phyloP scores from a whole-genome alignment of 140 eudicot species.

The Artemisia princeps region DNA sequence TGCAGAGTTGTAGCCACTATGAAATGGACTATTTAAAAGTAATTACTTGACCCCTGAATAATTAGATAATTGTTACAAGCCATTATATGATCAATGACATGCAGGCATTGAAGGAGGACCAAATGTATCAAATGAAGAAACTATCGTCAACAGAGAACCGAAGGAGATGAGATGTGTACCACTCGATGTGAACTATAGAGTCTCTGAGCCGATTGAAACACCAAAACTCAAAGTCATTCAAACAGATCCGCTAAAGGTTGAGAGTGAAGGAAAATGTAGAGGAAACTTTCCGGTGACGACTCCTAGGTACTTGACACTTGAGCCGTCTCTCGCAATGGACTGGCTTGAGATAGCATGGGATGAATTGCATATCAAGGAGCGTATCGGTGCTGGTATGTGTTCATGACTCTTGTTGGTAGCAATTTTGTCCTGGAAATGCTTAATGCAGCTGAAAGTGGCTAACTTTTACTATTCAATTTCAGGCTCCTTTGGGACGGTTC shows the following conservation, averaged over 20 bases:
- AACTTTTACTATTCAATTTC: slow-evolving; percentile 21
- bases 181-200: slow-evolving; percentile 22
- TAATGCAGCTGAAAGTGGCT: slow-evolving; percentile 1
- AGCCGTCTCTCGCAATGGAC: slow-evolving; percentile 93
- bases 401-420: neutral
- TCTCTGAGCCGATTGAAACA: slow-evolving; percentile 27
- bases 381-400: slow-evolving; percentile 79
- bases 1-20: too few species aligned
- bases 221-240: slow-evolving; percentile 29
- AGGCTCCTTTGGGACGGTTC: slow-evolving; percentile 97
- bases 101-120: slow-evolving; percentile 35
- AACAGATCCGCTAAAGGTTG: slow-evolving; percentile 34
- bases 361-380: slow-evolving; percentile 85
- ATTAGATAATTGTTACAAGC: neutral
- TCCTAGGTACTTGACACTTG: slow-evolving; percentile 67
- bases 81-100: slow-evolving; percentile 16
- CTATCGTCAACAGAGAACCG: slow-evolving; percentile 13
- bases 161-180: slow-evolving; percentile 31
- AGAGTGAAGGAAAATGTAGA: slow-evolving; percentile 31
- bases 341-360: slow-evolving; percentile 99
- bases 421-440: neutral
- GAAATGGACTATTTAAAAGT: too few species aligned
- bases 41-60: neutral
- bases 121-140: slow-evolving; percentile 24
- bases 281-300: slow-evolving; percentile 35